phyloP scores from a whole-genome alignment of 371 early-diverging fungal genomes.

The Mortierella polycephala region DNA sequence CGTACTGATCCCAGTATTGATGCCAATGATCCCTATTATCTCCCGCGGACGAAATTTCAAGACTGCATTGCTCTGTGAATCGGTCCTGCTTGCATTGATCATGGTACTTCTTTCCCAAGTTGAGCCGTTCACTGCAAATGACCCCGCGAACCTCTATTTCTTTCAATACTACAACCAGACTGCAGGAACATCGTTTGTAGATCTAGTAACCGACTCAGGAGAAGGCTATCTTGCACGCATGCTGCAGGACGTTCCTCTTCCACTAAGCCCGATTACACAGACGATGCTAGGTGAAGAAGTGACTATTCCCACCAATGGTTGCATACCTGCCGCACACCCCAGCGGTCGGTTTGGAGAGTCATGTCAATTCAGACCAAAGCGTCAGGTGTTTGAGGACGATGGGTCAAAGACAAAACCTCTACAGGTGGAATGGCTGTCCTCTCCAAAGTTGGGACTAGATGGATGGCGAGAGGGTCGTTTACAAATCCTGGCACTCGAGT shows the following conservation, averaged over 20 bases:
- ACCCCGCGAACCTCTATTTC: constrained; percentile 25
- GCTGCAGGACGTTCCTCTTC: constrained; percentile 17
- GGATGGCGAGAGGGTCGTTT: constrained; percentile 37
- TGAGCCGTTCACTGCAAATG: constrained; percentile 19
- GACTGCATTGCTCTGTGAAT: constrained; percentile 12
- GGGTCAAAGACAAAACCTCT: constrained; percentile 23
- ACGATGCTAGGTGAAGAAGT: no score
- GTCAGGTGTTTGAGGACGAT: constrained; percentile 49
- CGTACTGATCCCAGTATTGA: constrained; percentile 29
- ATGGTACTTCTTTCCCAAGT: constrained; percentile 20
- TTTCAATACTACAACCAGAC: constrained; percentile 43
- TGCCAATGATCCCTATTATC: constrained; percentile 30
- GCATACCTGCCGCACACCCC: no score
- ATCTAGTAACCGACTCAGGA: constrained; percentile 14
- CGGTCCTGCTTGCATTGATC: constrained; percentile 8
- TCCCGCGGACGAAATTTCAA: constrained; percentile 46
- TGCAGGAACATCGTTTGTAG: constrained; percentile 16
- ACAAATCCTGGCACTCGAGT: constrained; percentile 26
- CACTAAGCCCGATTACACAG: neutral
- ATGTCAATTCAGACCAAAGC: constrained; percentile 20
- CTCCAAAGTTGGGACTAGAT: neutral
- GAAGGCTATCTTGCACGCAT: constrained; percentile 23
- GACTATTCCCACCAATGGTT: no score
- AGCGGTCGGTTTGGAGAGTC: constrained; percentile 1
- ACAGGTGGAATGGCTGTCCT: constrained; percentile 16